Evolutionary conservation across 1,139 yeast species (phyloP).

Genomic region (Suhomyces taliae): DNA sequence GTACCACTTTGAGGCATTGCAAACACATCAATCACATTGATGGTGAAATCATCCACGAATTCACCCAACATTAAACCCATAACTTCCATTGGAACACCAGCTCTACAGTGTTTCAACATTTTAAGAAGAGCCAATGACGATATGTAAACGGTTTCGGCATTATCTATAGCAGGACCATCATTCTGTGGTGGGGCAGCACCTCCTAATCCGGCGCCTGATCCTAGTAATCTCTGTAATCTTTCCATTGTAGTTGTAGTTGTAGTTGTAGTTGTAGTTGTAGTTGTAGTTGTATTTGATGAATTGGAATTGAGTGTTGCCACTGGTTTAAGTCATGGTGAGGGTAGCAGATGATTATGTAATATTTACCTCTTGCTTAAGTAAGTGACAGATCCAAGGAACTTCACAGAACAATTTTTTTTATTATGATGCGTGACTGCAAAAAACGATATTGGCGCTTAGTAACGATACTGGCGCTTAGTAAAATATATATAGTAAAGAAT

Average conservation of each 20-base stretch:
- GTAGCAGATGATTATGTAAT: background rate
- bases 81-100: conserved; percentile 99
- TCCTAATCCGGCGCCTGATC: conserved; percentile 58
- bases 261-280: conserved; percentile 25
- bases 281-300: conserved; percentile 2
- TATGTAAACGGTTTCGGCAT: conserved; percentile 93
- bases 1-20: conserved; percentile 99
- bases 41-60: conserved; percentile 95
- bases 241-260: conserved; percentile 47
- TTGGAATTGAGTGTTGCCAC: conserved; percentile 5
- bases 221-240: conserved; percentile 71
- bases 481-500: no score
- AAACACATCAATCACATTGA: conserved; percentile 95
- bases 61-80: conserved; percentile 99
- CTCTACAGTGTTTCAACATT: conserved; percentile 97
- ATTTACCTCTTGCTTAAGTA: background rate
- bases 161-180: conserved; percentile 86
- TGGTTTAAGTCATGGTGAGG: background rate
- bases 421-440: no score
- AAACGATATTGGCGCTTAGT: no score
- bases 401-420: no score
- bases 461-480: no score
- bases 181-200: conserved; percentile 53
- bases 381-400: no score
- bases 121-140: conserved; percentile 92